Conservation (phyloP, 2,329 filamentous ascomycete species). For the Stachybotrys chlorohalonatus region DNA sequence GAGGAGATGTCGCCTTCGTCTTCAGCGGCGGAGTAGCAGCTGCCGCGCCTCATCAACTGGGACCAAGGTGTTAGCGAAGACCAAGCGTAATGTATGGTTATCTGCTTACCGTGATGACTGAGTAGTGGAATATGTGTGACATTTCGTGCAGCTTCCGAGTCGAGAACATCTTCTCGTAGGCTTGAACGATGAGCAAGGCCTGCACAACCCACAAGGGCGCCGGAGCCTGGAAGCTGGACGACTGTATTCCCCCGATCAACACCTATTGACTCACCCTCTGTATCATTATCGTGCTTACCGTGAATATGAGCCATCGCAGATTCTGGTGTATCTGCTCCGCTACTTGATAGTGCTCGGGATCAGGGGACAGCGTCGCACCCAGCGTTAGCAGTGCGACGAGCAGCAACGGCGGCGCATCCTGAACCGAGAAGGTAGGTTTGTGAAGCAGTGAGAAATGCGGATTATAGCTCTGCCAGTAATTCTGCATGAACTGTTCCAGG, state of each 20-base stretch:
- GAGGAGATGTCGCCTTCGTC: slow-evolving; percentile 9
- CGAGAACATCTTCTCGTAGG: slow-evolving; percentile 17
- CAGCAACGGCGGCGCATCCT: not conserved
- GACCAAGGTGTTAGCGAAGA: slow-evolving; percentile 11
- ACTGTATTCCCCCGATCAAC: not conserved
- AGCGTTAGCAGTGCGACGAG: not conserved
- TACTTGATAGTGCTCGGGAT: not conserved
- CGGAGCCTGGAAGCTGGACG: not conserved
- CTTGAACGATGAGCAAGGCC: slow-evolving; percentile 14
- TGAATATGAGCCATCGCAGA: not conserved
- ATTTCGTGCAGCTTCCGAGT: slow-evolving; percentile 16
- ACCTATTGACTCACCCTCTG: not conserved
- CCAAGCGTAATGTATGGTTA: slow-evolving; percentile 14
- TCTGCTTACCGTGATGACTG: slow-evolving; percentile 17
- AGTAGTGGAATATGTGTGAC: slow-evolving; percentile 15
- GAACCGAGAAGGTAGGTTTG: not conserved
- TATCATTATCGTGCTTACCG: not conserved
- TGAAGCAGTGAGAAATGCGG: not conserved
- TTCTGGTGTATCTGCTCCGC: not conserved
- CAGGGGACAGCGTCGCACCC: not conserved
- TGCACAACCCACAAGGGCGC: slow-evolving; percentile 15
- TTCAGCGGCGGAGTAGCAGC: slow-evolving; percentile 5
- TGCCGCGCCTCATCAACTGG: slow-evolving; percentile 1
- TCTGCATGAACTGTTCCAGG: not conserved
- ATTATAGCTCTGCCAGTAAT: not conserved